A percentile compares a stretch with the other conserved stretches of the same genome.
Conservation (phyloP, 2,329 filamentous ascomycete species). For the Colletotrichum higginsianum region DNA sequence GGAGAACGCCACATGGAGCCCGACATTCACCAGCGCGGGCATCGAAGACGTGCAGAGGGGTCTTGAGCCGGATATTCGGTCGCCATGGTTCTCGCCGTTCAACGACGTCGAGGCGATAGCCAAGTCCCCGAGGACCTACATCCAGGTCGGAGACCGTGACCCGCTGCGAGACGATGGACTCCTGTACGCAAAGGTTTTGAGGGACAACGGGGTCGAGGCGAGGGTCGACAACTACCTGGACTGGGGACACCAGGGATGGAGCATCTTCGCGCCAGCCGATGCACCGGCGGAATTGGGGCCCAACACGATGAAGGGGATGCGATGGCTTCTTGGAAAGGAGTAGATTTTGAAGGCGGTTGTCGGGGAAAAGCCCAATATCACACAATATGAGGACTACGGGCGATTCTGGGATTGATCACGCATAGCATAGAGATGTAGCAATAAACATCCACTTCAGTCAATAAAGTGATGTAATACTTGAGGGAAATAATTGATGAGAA, state of each 20-base stretch:
- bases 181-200: constrained; percentile 65
- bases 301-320: constrained; percentile 35
- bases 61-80: constrained; percentile 50
- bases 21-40: constrained; percentile 49
- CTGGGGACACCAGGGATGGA: constrained; percentile 34
- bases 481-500: no score
- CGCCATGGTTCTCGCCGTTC: constrained; percentile 51
- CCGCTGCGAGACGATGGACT: constrained; percentile 66
- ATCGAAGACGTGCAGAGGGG: constrained; percentile 48
- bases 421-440: no score
- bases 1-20: constrained; percentile 56
- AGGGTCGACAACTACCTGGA: constrained; percentile 52
- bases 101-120: constrained; percentile 50
- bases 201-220: constrained; percentile 60
- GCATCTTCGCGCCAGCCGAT: constrained; percentile 13
- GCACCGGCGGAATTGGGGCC: constrained; percentile 9
- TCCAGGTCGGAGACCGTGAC: constrained; percentile 67
- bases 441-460: no score
- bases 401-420: no score
- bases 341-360: not conserved
- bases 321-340: constrained; percentile 28
- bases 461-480: no score
- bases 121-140: constrained; percentile 61
- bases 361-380: not conserved
- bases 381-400: not conserved